Base-by-base conservation (phyloP, 1,284 basidiomycete species). In the Schizophyllum amplum region DNA sequence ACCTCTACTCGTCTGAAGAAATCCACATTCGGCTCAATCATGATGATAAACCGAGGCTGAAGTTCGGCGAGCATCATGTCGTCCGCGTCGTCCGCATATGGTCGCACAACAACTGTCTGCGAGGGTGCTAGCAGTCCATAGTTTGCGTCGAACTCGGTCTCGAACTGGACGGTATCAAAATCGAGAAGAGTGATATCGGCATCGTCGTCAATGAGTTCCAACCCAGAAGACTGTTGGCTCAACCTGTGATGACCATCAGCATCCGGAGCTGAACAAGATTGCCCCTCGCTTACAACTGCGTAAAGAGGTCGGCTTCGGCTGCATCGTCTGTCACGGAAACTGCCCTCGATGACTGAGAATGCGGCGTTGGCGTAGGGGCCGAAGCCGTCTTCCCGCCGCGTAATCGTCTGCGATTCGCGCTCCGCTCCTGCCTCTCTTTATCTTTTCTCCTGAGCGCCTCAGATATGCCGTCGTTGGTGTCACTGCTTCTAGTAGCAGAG, bases 1-100 rank as follows among this genome's bases (percentile, higher is more conserved):
- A 94, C 93, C 80, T 99, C 96, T 46, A 99, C 79, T 0, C 96
- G 81, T 24, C 97, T 79, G 46, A 98, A 84, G 64, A 98, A 99
- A 54, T 95, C 88, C 63, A 94, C 86, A 66, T 88, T 92, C 0
- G 96, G 94, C 66, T 99, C 97, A 66, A 91, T 95, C 89, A 98
- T 91, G 51, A 98, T 84, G 55, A 98, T 87, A 67, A 94, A 98
- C 57, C 90, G 84, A 1, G 97, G 97, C 57, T 89, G 79, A 1
- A 98, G 77, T 68, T 99, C 96, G 56, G 88, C 83, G 25, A 99
- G 75, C 52, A 98, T 74, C 47, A 86, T 81, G 69, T 99, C 96
- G 66, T 99, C 96, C 4, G 89, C 85, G 65, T 98, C 96, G 51
- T 94, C 94, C 0, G 90, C 86, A 66, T 96, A 99, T 0, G 92